These are phyloP conservation scores for Carex cristatella DNA, from an alignment of 176 grass and related monocot genomes.

Conservation along the genomic window DNA sequence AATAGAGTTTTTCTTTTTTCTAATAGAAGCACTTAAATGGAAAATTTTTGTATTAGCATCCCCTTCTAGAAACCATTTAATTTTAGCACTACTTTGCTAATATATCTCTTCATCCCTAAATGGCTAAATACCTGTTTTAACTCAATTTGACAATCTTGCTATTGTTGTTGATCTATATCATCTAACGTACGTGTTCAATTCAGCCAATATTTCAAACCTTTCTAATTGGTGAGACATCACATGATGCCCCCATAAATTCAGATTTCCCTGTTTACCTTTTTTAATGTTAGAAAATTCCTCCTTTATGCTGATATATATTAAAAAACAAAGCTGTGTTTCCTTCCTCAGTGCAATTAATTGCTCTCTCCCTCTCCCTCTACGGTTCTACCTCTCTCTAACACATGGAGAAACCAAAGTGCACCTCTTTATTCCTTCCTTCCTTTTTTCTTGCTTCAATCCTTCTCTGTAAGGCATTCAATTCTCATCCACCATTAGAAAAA, in stretches of 20 bases:
- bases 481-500: not conserved
- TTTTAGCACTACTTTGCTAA: no score
- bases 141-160: no score
- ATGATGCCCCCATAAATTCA: not conserved
- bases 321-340: not conserved
- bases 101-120: no score
- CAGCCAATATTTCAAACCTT: no score
- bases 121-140: no score
- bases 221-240: not conserved
- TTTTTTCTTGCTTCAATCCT: constrained; percentile 17
- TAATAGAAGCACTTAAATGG: no score
- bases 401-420: constrained; percentile 12
- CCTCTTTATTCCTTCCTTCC: constrained; percentile 9
- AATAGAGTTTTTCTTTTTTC: no score
- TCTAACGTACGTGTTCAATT: no score
- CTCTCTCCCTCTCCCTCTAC: not conserved
- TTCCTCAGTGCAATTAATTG: not conserved
- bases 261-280: not conserved
- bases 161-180: no score
- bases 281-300: not conserved
- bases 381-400: not conserved
- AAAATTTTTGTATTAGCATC: no score
- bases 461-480: not conserved
- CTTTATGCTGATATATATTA: not conserved
- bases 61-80: no score